Base-by-base conservation (phyloP, 495 filamentous ascomycete genomes). In the Ramalina peruviana region DNA sequence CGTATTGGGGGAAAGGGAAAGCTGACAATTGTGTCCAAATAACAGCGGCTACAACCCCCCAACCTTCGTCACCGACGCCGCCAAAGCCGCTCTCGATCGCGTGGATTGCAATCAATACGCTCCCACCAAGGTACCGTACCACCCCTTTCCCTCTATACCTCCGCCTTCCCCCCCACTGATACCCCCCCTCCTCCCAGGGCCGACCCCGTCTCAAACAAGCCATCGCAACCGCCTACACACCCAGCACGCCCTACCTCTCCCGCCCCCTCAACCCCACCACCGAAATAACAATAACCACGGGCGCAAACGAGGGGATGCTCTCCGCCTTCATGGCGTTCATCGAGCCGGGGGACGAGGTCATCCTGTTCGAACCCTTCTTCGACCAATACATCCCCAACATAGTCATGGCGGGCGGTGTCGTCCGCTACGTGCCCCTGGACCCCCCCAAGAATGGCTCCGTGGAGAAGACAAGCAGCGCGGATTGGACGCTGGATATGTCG, bases 81-180 rank as follows among this genome's bases (percentile, higher is more conserved):
- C 92, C 43, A 95, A 93, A 64, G 71, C 79, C 17, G 88, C 88
- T 36, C 73, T 98, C 20, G 80, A 95, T 61, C 74, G 78, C n/a
- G 92, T 98, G 6, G 92, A 97, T 46, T 95, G 90, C 72, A 98
- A 98, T 63, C 92, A 98, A 69, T 98, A 98, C 68, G 87, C 88
- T 13, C 92, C 92, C 3, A 97, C 92, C 1, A 88, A 85, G 76
- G 78, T 80, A 64, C 9, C 26, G n/a, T 7, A 27, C 21, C 11
- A 16, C n/a, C 30, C 27, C 5, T 16, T 11, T 16, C 11, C 21
- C n/a, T 37, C 19, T 15, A 20, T 20, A 20, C 19, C 19, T 20
- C 15, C n/a, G 4, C 27, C n/a, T 6, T 33, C 30, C 30, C 30
- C 30, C 30, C 19, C 19, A 20, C 19, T 20, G 19, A 20, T 20